These are phyloP conservation scores for Beauveria rudraprayagi DNA, from an alignment of 2,329 filamentous ascomycete genomes.

Conservation along the genomic window DNA sequence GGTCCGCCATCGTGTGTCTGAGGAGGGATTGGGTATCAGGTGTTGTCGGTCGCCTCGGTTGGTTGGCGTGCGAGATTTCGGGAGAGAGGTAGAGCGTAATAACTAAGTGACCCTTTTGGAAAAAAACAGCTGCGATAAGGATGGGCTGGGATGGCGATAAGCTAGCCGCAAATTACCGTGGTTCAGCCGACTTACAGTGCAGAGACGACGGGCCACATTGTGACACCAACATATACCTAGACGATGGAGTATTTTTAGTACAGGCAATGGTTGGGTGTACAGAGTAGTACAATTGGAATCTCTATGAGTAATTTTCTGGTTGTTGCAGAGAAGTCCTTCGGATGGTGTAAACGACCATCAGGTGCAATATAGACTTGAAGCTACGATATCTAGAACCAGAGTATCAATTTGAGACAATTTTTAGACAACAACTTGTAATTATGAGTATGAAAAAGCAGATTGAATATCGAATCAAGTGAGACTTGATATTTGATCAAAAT, in stretches of 20 bases:
- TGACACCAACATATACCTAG: too few species aligned
- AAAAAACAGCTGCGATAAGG: constrained; percentile 11
- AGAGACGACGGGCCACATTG: not conserved
- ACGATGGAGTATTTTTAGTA: not conserved
- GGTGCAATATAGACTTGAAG: not conserved
- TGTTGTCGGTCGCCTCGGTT: not conserved
- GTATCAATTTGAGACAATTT: not conserved
- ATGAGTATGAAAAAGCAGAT: too few species aligned
- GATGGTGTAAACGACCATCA: not conserved
- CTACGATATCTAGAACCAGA: not conserved
- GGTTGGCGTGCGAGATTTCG: not conserved
- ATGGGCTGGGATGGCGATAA: not conserved
- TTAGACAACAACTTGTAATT: too few species aligned
- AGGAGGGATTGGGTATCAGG: not conserved
- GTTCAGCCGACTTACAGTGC: constrained; percentile 9
- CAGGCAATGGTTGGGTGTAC: not conserved
- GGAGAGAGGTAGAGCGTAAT: not conserved
- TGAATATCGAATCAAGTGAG: too few species aligned
- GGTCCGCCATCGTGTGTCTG: constrained; percentile 5
- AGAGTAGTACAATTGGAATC: not conserved
- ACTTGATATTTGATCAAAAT: too few species aligned
- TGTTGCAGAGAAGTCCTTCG: not conserved
- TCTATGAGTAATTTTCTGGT: not conserved
- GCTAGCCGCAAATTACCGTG: not conserved
- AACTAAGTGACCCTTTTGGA: not conserved